These are phyloP conservation scores for Mytilinidion resinicola DNA, from an alignment of 495 filamentous ascomycete genomes.

Conservation along the genomic window DNA sequence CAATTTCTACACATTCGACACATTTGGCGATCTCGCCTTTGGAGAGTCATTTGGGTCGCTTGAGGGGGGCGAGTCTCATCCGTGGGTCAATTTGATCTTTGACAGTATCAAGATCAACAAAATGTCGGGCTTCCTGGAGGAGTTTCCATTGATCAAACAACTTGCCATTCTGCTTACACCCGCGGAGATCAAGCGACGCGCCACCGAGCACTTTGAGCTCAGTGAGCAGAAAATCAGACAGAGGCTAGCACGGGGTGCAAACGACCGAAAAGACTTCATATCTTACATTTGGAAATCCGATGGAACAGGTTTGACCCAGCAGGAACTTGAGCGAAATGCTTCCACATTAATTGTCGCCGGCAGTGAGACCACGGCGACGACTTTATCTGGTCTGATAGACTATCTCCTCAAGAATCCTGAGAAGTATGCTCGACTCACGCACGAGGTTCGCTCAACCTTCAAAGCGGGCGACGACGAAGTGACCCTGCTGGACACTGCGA, in stretches of 20 bases:
- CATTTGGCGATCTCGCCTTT: background rate
- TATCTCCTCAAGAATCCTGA: background rate
- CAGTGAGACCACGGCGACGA: background rate
- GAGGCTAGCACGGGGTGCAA: background rate
- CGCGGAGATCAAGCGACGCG: background rate
- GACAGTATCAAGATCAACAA: background rate
- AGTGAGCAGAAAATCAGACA: conserved; percentile 15
- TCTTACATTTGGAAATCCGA: background rate
- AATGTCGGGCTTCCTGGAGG: background rate
- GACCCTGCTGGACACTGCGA: background rate
- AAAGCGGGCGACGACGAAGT: background rate
- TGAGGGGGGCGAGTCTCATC: background rate
- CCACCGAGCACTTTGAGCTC: background rate
- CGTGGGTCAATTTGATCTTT: background rate
- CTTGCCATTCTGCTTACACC: background rate
- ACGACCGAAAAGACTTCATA: background rate
- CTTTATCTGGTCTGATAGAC: background rate
- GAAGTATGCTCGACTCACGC: background rate
- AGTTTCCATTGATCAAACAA: background rate
- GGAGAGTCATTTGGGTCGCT: background rate
- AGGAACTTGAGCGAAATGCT: background rate
- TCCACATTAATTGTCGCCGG: background rate
- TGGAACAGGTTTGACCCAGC: background rate
- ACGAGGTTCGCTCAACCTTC: background rate
- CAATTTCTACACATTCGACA: background rate